phyloP scores from a whole-genome alignment of 164 flowering plant species.

The Echeveria elegans region DNA sequence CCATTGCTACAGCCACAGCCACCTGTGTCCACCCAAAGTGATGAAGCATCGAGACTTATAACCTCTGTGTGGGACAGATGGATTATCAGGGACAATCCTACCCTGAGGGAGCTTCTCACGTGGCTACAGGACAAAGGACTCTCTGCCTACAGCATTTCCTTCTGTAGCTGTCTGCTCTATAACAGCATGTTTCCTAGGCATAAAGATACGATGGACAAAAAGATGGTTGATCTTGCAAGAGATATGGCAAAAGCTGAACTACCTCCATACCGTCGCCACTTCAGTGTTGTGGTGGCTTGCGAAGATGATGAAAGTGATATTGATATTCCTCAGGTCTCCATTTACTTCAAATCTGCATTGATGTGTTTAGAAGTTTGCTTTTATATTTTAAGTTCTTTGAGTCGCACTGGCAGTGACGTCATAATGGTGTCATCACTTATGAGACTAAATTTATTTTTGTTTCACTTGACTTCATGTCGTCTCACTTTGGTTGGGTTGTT shows the following conservation, averaged over 20 bases:
- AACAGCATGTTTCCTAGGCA: slow-evolving; percentile 71
- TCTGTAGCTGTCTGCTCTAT: slow-evolving; percentile 67
- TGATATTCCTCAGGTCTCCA: slow-evolving; percentile 69
- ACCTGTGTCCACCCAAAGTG: slow-evolving; percentile 81
- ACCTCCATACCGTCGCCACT: slow-evolving; percentile 54
- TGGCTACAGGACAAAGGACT: slow-evolving; percentile 73
- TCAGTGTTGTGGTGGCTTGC: slow-evolving; percentile 75
- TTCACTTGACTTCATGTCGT: too few species aligned
- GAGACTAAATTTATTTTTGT: too few species aligned
- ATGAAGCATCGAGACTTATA: slow-evolving; percentile 69
- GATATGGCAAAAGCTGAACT: slow-evolving; percentile 65
- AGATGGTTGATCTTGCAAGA: slow-evolving; percentile 57
- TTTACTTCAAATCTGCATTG: slow-evolving; percentile 35
- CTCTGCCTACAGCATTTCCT: slow-evolving; percentile 80
- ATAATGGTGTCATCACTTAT: too few species aligned
- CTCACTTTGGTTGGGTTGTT: too few species aligned
- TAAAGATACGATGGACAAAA: slow-evolving; percentile 59
- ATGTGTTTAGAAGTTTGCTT: background rate
- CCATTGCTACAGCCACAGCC: slow-evolving; percentile 89
- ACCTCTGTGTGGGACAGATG: slow-evolving; percentile 87
- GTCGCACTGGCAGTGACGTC: too few species aligned
- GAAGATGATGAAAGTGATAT: slow-evolving; percentile 84
- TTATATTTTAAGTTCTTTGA: background rate
- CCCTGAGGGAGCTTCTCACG: slow-evolving; percentile 54
- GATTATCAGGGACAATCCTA: slow-evolving; percentile 52